These are phyloP conservation scores for Auriscalpium orientale DNA, from an alignment of 768 basidiomycete species.

Conservation along the genomic window DNA sequence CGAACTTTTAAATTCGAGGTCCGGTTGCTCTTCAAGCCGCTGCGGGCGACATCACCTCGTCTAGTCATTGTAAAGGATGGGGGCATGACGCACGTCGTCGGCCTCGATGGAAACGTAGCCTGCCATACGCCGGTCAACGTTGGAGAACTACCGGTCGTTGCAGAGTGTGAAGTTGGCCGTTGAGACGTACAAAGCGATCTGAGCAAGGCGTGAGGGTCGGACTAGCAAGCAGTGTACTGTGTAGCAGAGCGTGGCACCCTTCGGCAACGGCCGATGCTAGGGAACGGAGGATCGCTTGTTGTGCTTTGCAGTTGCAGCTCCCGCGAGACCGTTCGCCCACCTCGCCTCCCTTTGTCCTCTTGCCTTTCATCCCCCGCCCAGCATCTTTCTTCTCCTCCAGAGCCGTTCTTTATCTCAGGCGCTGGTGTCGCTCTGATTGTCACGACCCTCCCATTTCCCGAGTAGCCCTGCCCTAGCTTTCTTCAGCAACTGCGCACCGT, in stretches of 20 bases:
- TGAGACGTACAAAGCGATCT: too few relatives aligned
- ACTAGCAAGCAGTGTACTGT: too few relatives aligned
- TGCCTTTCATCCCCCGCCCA: constrained; percentile 23
- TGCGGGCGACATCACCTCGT: constrained; percentile 14
- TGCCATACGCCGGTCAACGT: constrained; percentile 37
- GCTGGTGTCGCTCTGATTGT: constrained; percentile 14
- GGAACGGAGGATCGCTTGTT: too few relatives aligned
- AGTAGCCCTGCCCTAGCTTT: neutral
- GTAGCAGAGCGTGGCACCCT: too few relatives aligned
- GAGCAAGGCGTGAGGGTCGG: too few relatives aligned
- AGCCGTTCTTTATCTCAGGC: constrained; percentile 3
- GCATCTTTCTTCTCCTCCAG: constrained; percentile 6
- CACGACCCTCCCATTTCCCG: neutral
- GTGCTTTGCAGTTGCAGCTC: too few relatives aligned
- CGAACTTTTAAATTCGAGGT: constrained; percentile 41
- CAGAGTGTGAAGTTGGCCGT: too few relatives aligned
- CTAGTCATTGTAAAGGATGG: neutral
- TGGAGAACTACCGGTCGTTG: too few relatives aligned
- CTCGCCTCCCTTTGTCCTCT: constrained; percentile 12
- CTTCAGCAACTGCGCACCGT: neutral
- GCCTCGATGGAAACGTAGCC: constrained; percentile 59
- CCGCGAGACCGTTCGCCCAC: too few relatives aligned
- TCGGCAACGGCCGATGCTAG: too few relatives aligned
- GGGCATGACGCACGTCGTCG: constrained; percentile 50
- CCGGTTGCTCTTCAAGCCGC: constrained; percentile 59